phyloP scores from a whole-genome alignment of 129 eudicot species.

The Pseudognaphalium luteoalbum region DNA sequence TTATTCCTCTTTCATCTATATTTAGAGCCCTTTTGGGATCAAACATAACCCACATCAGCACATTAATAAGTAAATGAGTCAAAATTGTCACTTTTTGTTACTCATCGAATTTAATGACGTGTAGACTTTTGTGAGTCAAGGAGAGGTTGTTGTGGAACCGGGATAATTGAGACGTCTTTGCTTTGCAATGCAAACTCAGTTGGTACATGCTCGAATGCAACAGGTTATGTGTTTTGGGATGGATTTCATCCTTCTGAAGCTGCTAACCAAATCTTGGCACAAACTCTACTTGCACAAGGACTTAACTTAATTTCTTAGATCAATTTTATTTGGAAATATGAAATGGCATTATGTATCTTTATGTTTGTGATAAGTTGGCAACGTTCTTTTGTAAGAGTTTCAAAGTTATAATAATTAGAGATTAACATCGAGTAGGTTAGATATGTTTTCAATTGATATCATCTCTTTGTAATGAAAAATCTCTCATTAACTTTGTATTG shows the following conservation, averaged over 20 bases:
- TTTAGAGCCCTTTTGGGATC: no score
- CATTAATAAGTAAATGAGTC: not conserved
- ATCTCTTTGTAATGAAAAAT: no score
- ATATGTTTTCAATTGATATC: no score
- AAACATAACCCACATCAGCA: not conserved
- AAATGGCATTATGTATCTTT: no score
- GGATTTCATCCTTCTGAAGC: slow-evolving; percentile 77
- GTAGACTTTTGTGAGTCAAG: slow-evolving; percentile 76
- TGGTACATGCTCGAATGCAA: slow-evolving; percentile 83
- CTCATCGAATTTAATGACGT: not conserved
- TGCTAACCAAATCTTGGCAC: slow-evolving; percentile 68
- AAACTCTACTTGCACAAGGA: slow-evolving; percentile 60
- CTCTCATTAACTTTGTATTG: no score
- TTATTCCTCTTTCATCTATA: no score
- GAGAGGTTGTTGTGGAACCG: slow-evolving; percentile 85
- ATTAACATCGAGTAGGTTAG: no score
- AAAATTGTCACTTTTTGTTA: not conserved
- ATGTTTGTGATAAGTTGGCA: not conserved
- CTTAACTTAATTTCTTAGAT: slow-evolving; percentile 40
- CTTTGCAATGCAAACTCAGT: slow-evolving; percentile 64
- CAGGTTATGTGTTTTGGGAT: slow-evolving; percentile 83
- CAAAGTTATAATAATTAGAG: not conserved
- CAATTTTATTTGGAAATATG: not conserved
- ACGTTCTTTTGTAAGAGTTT: not conserved
- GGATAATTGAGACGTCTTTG: slow-evolving; percentile 65